Evolutionary conservation across 2,329 filamentous ascomycete species (phyloP).

Genomic region (Aspergillus aculeatus): DNA sequence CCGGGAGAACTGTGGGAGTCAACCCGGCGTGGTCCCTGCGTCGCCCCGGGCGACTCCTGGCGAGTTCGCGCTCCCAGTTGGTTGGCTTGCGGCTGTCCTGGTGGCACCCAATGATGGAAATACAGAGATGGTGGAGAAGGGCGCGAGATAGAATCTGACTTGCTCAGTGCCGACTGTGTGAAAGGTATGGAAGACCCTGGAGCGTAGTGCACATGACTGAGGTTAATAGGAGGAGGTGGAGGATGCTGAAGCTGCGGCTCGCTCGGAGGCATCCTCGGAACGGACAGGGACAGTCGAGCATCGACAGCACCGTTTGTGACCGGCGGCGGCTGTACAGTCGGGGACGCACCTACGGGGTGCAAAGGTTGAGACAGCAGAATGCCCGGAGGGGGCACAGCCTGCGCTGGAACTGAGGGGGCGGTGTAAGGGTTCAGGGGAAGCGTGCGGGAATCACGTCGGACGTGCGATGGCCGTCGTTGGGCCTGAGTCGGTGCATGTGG

Average conservation of each 20-base stretch:
- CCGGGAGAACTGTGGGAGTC: slow-evolving; percentile 69
- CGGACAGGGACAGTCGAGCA: slow-evolving; percentile 12
- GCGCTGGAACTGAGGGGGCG: slow-evolving; percentile 19
- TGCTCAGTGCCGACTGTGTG: slow-evolving; percentile 52
- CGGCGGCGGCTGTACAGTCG: slow-evolving; percentile 16
- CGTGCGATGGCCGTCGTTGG: slow-evolving; percentile 22
- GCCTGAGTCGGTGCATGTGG: slow-evolving; percentile 17
- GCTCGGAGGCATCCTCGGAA: slow-evolving; percentile 41
- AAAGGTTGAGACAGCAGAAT: slow-evolving; percentile 27
- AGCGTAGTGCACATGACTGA: slow-evolving; percentile 26
- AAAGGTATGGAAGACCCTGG: slow-evolving; percentile 45
- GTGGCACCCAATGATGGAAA: slow-evolving; percentile 92
- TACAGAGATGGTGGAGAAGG: slow-evolving; percentile 74
- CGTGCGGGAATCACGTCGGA: slow-evolving; percentile 20
- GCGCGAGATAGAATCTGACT: slow-evolving; percentile 58
- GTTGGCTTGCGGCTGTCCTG: slow-evolving; percentile 66
- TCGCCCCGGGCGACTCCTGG: slow-evolving; percentile 47
- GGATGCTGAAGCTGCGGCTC: slow-evolving; percentile 40
- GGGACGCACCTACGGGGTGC: slow-evolving; percentile 15
- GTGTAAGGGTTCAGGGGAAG: slow-evolving; percentile 37
- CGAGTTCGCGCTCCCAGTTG: slow-evolving; percentile 72
- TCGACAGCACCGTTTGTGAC: slow-evolving; percentile 20
- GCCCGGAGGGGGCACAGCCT: slow-evolving; percentile 16
- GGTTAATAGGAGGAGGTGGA: slow-evolving; percentile 31
- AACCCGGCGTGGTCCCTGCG: slow-evolving; percentile 50